Percentiles rank a stretch among this genome's conserved stretches.
phyloP scores from a whole-genome alignment of 768 basidiomycete genomes.

The Suillus plorans region DNA sequence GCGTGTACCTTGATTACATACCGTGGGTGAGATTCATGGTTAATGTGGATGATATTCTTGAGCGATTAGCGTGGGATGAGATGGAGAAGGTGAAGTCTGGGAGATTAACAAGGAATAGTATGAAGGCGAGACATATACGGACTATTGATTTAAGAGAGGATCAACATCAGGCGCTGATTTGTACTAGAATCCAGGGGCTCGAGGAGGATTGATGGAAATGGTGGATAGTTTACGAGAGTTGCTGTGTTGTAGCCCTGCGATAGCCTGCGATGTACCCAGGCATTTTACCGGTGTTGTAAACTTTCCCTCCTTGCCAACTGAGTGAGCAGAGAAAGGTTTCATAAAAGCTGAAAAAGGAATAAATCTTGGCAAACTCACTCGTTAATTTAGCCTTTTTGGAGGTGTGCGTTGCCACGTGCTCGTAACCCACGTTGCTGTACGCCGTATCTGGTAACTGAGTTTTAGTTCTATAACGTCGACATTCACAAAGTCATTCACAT shows the following conservation, averaged over 20 bases:
- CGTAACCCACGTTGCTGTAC: conserved; percentile 27
- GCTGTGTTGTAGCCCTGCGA: conserved; percentile 7
- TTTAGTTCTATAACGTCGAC: conserved; percentile 32
- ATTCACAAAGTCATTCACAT: conserved; percentile 19
- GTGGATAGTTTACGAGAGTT: conserved; percentile 6
- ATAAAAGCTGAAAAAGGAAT: conserved; percentile 8
- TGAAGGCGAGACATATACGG: conserved; percentile 41
- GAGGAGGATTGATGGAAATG: background rate
- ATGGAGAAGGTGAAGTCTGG: conserved; percentile 29
- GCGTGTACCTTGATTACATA: conserved; percentile 65
- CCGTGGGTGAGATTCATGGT: conserved; percentile 70
- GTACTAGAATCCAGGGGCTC: conserved; percentile 19
- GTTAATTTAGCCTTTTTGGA: conserved; percentile 24
- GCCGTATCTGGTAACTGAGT: conserved; percentile 22
- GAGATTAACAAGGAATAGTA: conserved; percentile 61
- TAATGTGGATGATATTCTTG: conserved; percentile 53
- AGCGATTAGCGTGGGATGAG: conserved; percentile 34
- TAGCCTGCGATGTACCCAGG: conserved; percentile 10
- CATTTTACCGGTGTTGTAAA: conserved; percentile 5
- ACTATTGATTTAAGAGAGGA: conserved; percentile 39
- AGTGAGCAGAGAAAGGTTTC: conserved; percentile 11
- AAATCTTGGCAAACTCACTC: conserved; percentile 14
- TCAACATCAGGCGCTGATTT: conserved; percentile 34
- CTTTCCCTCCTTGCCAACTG: conserved; percentile 11
- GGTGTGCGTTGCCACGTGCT: conserved; percentile 28